Percentiles rank a stretch among this genome's conserved stretches.
These are phyloP conservation scores for Voacanga thouarsii DNA, from an alignment of 257 asterid genomes.

Conservation along the genomic window DNA sequence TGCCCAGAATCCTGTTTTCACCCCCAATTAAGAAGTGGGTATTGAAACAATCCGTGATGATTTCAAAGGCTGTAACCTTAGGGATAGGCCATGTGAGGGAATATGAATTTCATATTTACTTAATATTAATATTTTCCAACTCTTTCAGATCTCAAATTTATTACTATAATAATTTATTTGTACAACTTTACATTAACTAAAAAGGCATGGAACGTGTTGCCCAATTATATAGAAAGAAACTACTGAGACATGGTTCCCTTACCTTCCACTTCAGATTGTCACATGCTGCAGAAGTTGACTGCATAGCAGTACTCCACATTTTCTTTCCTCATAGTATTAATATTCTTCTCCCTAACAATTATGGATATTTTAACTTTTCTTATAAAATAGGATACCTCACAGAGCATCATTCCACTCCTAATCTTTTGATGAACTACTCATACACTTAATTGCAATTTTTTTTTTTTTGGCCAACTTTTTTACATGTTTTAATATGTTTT, in stretches of 20 bases:
- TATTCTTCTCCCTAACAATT: background rate
- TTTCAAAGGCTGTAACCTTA: background rate
- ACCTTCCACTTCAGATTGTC: conserved; percentile 31
- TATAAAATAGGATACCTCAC: conserved; percentile 7
- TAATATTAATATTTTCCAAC: too few species aligned
- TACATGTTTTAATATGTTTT: background rate
- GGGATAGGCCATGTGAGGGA: background rate
- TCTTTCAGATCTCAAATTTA: too few species aligned
- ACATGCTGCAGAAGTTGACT: conserved; percentile 32
- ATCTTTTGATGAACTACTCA: background rate
- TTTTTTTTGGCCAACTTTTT: background rate
- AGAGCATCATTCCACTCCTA: background rate
- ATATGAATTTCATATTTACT: background rate
- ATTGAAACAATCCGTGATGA: background rate
- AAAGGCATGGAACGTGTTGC: too few species aligned
- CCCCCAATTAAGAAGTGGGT: too few species aligned
- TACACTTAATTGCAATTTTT: too few species aligned
- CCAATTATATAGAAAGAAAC: conserved; percentile 20
- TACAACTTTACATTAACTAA: too few species aligned
- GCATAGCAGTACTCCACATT: background rate
- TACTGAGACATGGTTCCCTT: conserved; percentile 21
- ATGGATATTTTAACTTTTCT: background rate
- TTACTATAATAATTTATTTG: too few species aligned
- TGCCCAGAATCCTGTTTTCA: background rate
- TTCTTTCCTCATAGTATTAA: background rate